Evolutionary conservation across 163 green algal genomes (phyloP).

Genomic region (Smithsoniella earleae): DNA sequence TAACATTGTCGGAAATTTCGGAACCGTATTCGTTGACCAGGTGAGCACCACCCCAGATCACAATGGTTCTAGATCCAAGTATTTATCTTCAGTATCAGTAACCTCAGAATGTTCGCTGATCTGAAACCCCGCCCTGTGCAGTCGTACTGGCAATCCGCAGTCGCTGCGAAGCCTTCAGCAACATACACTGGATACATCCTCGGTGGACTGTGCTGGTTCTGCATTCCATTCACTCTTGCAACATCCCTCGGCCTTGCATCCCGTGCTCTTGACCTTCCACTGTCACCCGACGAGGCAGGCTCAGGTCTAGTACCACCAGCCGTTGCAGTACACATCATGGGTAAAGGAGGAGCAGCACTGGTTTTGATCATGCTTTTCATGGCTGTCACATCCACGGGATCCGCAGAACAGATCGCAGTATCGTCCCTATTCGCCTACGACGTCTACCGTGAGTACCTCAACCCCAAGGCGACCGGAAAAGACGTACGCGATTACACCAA

Average conservation of each 20-base stretch:
- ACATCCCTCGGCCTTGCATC: conserved; percentile 71
- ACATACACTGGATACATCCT: conserved; percentile 82
- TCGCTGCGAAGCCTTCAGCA: conserved; percentile 72
- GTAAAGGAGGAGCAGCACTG: conserved; percentile 66
- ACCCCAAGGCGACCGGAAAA: conserved; percentile 69
- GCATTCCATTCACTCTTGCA: conserved; percentile 83
- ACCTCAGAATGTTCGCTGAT: too few species aligned
- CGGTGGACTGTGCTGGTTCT: conserved; percentile 84
- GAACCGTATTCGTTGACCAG: conserved; percentile 84
- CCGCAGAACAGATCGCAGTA: conserved; percentile 83
- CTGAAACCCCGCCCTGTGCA: not conserved
- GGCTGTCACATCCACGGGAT: conserved; percentile 74
- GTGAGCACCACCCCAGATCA: not conserved
- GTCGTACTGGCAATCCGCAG: conserved; percentile 79
- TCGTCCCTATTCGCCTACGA: conserved; percentile 78
- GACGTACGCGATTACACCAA: conserved; percentile 2
- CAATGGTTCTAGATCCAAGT: conserved; percentile 5
- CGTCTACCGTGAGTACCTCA: conserved; percentile 75
- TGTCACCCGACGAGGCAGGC: conserved; percentile 48
- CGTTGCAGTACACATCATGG: conserved; percentile 59
- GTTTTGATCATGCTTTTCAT: conserved; percentile 56
- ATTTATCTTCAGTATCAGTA: conserved; percentile 37
- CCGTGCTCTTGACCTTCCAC: conserved; percentile 70
- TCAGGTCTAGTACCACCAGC: conserved; percentile 78
- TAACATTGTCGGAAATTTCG: conserved; percentile 91